Evolutionary conservation across 202 grass and related monocot genomes (phyloP).

Genomic region (Elaeis oleifera): DNA sequence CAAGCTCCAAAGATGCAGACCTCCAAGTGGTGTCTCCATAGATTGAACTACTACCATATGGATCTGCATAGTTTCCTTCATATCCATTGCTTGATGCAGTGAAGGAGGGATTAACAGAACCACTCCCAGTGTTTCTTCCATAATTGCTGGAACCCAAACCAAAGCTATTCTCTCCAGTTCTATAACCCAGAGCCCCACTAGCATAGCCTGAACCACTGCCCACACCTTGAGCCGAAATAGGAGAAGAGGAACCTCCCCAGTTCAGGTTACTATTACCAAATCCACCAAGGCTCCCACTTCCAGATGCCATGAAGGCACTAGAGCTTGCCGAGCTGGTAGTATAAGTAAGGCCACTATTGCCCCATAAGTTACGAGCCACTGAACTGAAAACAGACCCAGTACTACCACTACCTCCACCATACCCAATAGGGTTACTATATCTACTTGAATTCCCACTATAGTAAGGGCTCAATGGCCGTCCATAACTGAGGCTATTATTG

Average conservation of each 20-base stretch:
- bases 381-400: slow-evolving; percentile 62
- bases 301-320: slow-evolving; percentile 48
- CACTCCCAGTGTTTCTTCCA: slow-evolving; percentile 43
- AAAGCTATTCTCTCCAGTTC: slow-evolving; percentile 36
- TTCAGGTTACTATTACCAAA: slow-evolving; percentile 33
- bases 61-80: slow-evolving; percentile 6
- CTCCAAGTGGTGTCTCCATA: slow-evolving; percentile 5
- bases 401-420: slow-evolving; percentile 55
- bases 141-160: slow-evolving; percentile 36
- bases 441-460: slow-evolving; percentile 60
- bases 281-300: slow-evolving; percentile 28
- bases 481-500: slow-evolving; percentile 44
- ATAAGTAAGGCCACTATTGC: slow-evolving; percentile 50
- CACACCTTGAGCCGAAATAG: slow-evolving; percentile 43
- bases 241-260: slow-evolving; percentile 29
- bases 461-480: slow-evolving; percentile 42
- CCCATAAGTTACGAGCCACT: slow-evolving; percentile 63
- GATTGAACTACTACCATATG: neutral
- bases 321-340: slow-evolving; percentile 34
- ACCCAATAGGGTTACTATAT: slow-evolving; percentile 44
- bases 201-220: slow-evolving; percentile 34
- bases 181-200: slow-evolving; percentile 28
- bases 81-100: slow-evolving; percentile 16
- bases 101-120: slow-evolving; percentile 42
- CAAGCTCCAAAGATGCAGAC: slow-evolving; percentile 12